phyloP scores from a whole-genome alignment of 805 yeast species.

The Pichia kluyveri region DNA sequence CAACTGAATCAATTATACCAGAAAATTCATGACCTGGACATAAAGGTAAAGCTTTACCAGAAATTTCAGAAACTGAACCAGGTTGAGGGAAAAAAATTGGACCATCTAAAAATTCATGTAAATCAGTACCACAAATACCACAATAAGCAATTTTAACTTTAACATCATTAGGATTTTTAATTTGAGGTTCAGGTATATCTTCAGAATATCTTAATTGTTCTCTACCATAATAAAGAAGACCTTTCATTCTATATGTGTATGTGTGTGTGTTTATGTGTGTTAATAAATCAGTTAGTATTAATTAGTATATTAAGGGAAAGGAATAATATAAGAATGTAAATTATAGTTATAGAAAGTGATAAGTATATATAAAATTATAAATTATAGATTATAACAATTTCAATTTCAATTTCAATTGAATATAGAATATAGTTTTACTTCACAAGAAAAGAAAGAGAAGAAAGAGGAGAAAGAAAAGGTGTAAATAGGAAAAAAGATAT shows the following conservation, averaged over 20 bases:
- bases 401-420: too few species aligned
- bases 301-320: too few species aligned
- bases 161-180: constrained; percentile 21
- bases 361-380: too few species aligned
- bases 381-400: too few species aligned
- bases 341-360: too few species aligned
- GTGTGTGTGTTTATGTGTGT: too few species aligned
- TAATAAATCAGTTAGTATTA: neutral
- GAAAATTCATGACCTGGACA: constrained; percentile 30
- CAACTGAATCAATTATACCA: constrained; percentile 30
- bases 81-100: constrained; percentile 45
- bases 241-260: constrained; percentile 30
- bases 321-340: too few species aligned
- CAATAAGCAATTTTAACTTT: constrained; percentile 33
- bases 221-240: constrained; percentile 38
- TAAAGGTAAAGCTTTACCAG: constrained; percentile 28
- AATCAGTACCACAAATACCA: constrained; percentile 59
- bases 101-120: constrained; percentile 48
- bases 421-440: too few species aligned
- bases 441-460: too few species aligned
- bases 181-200: constrained; percentile 19
- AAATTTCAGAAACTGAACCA: constrained; percentile 26
- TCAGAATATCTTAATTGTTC: constrained; percentile 35
- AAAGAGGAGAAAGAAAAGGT: too few species aligned
- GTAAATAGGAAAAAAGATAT: too few species aligned